These are phyloP conservation scores for Lanmaoa pseudosensibilis DNA, from an alignment of 768 basidiomycete species.

Conservation along the genomic window DNA sequence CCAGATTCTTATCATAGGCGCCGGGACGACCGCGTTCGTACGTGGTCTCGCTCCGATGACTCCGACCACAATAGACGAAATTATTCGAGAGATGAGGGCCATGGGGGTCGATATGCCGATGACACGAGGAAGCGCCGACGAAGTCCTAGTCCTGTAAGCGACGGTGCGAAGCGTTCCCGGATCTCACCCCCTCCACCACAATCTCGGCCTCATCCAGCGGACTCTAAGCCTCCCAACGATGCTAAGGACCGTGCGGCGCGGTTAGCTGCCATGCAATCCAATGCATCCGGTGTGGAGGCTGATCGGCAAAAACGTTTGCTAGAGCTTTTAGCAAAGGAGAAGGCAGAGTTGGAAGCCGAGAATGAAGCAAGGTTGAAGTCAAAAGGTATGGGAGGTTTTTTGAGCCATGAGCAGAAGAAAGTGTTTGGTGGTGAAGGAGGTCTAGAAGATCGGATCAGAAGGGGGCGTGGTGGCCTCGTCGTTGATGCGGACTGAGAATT, in stretches of 20 bases:
- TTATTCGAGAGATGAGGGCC: slow-evolving; percentile 29
- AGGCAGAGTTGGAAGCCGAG: slow-evolving; percentile 72
- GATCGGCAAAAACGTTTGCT: slow-evolving; percentile 75
- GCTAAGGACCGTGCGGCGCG: slow-evolving; percentile 71
- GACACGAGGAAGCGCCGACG: slow-evolving; percentile 41
- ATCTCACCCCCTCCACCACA: slow-evolving; percentile 39
- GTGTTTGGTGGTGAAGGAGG: slow-evolving; percentile 79
- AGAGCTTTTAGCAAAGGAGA: slow-evolving; percentile 71
- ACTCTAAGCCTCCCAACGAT: slow-evolving; percentile 22
- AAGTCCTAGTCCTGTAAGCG: slow-evolving; percentile 35
- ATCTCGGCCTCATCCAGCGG: slow-evolving; percentile 19
- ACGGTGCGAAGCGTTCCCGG: slow-evolving; percentile 51
- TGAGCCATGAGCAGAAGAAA: slow-evolving; percentile 80
- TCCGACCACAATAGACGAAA: slow-evolving; percentile 44
- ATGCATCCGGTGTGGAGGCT: slow-evolving; percentile 63
- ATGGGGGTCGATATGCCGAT: slow-evolving; percentile 25
- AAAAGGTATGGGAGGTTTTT: slow-evolving; percentile 77
- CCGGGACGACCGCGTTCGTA: slow-evolving; percentile 30
- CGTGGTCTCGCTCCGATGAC: slow-evolving; percentile 53
- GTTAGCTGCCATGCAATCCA: slow-evolving; percentile 85
- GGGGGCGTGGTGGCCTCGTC: slow-evolving; percentile 72
- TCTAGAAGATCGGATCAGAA: slow-evolving; percentile 73
- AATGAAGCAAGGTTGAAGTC: slow-evolving; percentile 65
- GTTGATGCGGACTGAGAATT: slow-evolving; percentile 44
- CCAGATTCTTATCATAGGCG: slow-evolving; percentile 23